These are phyloP conservation scores for Bimuria novae-zelandiae DNA, from an alignment of 2,329 filamentous ascomycete genomes.

Conservation along the genomic window DNA sequence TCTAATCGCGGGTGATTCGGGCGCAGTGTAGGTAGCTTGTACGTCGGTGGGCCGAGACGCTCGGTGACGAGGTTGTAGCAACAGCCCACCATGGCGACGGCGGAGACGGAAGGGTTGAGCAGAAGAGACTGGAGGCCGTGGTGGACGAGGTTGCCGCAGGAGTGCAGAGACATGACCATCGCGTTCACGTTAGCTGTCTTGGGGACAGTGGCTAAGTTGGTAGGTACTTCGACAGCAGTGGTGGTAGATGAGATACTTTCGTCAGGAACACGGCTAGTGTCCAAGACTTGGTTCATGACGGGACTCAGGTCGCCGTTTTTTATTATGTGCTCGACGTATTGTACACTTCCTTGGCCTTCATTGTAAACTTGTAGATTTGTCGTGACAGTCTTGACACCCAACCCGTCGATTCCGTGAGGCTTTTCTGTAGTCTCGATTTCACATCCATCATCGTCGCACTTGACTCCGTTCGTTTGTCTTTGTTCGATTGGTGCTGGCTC, in stretches of 20 bases:
- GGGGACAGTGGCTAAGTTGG: conserved; percentile 32
- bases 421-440: background rate
- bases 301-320: conserved; percentile 72
- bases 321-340: conserved; percentile 76
- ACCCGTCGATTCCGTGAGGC: background rate
- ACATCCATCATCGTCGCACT: conserved; percentile 23
- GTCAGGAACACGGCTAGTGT: conserved; percentile 41
- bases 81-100: conserved; percentile 95
- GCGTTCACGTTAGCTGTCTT: conserved; percentile 52
- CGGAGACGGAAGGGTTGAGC: conserved; percentile 80
- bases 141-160: conserved; percentile 96
- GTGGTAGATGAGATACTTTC: conserved; percentile 30
- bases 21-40: conserved; percentile 79
- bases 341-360: conserved; percentile 70
- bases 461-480: background rate
- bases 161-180: conserved; percentile 94
- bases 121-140: conserved; percentile 86
- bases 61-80: conserved; percentile 98
- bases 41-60: conserved; percentile 81
- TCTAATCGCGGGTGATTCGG: conserved; percentile 72
- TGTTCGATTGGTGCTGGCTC: background rate
- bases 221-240: conserved; percentile 24
- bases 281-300: conserved; percentile 67
- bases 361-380: conserved; percentile 51
- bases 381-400: conserved; percentile 25